These are phyloP conservation scores for Umbelopsis sp. DNA, from an alignment of 371 early-diverging fungal genomes.

Conservation along the genomic window DNA sequence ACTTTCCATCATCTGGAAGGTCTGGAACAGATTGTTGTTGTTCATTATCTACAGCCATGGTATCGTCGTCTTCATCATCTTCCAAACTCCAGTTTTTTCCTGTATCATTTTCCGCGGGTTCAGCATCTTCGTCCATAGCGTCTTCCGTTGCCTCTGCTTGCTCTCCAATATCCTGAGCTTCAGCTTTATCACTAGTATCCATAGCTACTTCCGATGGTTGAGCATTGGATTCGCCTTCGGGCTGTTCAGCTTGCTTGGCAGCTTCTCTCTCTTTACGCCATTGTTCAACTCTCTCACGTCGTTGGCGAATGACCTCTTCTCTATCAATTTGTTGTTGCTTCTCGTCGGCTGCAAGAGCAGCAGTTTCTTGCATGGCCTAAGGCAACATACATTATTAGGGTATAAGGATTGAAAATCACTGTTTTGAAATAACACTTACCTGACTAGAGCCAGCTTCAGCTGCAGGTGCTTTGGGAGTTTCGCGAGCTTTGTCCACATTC, in stretches of 20 bases:
- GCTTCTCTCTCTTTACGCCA: conserved; percentile 70
- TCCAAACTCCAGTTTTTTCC: conserved; percentile 25
- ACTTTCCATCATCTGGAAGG: conserved; percentile 31
- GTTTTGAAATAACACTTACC: not conserved
- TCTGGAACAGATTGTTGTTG: conserved; percentile 20
- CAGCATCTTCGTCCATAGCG: conserved; percentile 44
- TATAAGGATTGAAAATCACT: not conserved
- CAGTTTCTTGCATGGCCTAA: conserved; percentile 14
- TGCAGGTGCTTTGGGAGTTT: conserved; percentile 3
- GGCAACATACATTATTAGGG: not conserved
- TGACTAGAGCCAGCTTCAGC: conserved; percentile 1
- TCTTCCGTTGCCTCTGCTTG: conserved; percentile 17
- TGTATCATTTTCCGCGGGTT: conserved; percentile 29
- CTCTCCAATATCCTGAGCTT: conserved; percentile 18
- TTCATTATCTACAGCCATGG: conserved; percentile 24
- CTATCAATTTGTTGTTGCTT: conserved; percentile 28
- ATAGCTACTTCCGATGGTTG: conserved; percentile 18
- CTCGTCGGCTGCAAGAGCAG: conserved; percentile 13
- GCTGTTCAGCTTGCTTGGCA: conserved; percentile 39
- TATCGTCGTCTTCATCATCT: conserved; percentile 32
- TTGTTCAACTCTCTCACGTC: conserved; percentile 74
- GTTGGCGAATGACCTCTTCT: conserved; percentile 68
- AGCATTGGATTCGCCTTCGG: conserved; percentile 21
- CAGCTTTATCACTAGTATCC: conserved; percentile 21
- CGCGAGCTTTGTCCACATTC: conserved; percentile 1